Base-by-base conservation (phyloP, 495 filamentous ascomycete species). In the Copromyces sp. region DNA sequence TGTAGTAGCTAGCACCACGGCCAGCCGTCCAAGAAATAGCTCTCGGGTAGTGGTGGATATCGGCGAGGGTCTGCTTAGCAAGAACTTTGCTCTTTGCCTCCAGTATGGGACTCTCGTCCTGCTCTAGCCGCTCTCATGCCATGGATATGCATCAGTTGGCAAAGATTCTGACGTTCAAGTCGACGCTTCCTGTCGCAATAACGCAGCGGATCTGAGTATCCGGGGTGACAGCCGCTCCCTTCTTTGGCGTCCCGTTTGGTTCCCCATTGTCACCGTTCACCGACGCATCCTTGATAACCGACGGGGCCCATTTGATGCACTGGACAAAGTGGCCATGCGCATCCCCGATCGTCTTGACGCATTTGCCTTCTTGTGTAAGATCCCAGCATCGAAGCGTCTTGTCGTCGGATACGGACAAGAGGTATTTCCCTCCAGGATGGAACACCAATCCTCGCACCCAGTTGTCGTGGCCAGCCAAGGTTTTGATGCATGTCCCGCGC, bases 301-400 rank as follows among this genome's bases (percentile, higher is more conserved):
- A 87, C 0, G 95, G 95, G n/a, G 94, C 95, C 95, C 95, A 99
- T 71, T 93, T 81, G 44, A 99, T 84, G 79, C 93, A 95, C 73
- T 88, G 92, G 44, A 98, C 88, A 76, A 99, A 99, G 79, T 94
- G 93, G 7, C 85, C 90, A 80, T 97, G 95, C 2, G 89, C 92
- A 75, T 94, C 91, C 42, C 87, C 84, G 17, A 97, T 81, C 3
- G 87, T 91, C 83, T 94, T 94, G 71, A 98, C 94, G 74, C 94
- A 93, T 74, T 92, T 91, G 20, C 93, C 92, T 80, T 98, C 94
- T 77, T 99, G 95, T 16, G 87, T 86, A 9, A 99, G 84, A 83
- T 99, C 95, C 95, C 95, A 99, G 83, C 95, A 98, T 59, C 95
- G 86, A 41, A 99, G 83, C 14, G 93, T 94, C 81, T 97, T 97